phyloP scores from a whole-genome alignment of 129 eudicot species.

The Flaveria trinervia region DNA sequence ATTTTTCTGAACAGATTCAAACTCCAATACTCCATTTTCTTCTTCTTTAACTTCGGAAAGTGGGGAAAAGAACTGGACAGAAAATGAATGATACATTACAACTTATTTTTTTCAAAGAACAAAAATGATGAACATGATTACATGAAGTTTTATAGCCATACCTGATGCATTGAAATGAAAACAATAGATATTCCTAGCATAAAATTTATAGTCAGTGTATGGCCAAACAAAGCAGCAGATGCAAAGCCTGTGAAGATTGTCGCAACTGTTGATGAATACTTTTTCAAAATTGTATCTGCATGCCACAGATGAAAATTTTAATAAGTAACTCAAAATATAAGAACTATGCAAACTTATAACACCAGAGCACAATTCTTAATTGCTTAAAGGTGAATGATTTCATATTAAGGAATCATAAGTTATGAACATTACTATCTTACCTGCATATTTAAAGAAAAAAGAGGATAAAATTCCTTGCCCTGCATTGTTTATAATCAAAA shows the following conservation, averaged over 20 bases:
- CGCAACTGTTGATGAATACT: slow-evolving; percentile 96
- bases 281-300: slow-evolving; percentile 95
- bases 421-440: slow-evolving; percentile 41
- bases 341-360: not conserved
- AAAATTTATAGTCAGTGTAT: slow-evolving; percentile 80
- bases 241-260: slow-evolving; percentile 97
- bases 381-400: not conserved
- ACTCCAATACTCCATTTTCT: slow-evolving; percentile 57
- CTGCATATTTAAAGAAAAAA: slow-evolving; percentile 99
- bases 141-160: slow-evolving; percentile 18
- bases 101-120: not conserved
- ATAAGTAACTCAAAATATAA: not conserved
- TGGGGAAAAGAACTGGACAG: slow-evolving; percentile 87
- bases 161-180: slow-evolving; percentile 99
- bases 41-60: slow-evolving; percentile 87
- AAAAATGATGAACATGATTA: slow-evolving; percentile 15
- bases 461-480: slow-evolving; percentile 96
- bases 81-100: not conserved
- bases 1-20: slow-evolving; percentile 45
- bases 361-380: not conserved
- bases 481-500: slow-evolving; percentile 85
- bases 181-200: slow-evolving; percentile 89
- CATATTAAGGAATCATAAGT: not conserved
- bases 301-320: slow-evolving; percentile 11
- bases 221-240: slow-evolving; percentile 90